Base-by-base conservation (phyloP, 2,329 filamentous ascomycete species). In the Diaporthe longicolla region DNA sequence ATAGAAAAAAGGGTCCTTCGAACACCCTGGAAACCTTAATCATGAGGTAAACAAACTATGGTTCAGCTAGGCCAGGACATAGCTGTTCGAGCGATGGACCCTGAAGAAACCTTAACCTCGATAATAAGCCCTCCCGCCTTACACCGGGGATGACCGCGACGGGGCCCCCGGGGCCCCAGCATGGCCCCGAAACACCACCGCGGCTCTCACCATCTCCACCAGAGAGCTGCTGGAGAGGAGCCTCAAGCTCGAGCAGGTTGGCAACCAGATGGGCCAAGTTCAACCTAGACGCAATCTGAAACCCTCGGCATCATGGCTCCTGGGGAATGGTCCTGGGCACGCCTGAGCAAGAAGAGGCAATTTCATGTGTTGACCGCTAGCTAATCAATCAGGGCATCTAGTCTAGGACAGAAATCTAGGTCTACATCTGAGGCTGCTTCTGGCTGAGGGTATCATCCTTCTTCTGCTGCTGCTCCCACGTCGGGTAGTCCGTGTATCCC, bases 401-500 rank as follows among this genome's bases (percentile, higher is more conserved):
- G 45, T 63, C 57, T 35, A 55, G 55, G 54, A 9, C 9, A 40
- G 13, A 13, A 40, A 13, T 21, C 40, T 10, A 4, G 29, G 19
- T 43, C 43, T 71, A 63, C 69, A 71, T 71, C 57, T 71, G 45
- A 6, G 57, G 57, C 57, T 63, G 57, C 57, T 52, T 40, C 32
- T 54, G 45, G 69, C 69, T 61, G 21, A 71, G 69, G 43, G 9
- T 43, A 10, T 40, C 55, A 55, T 61, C 24, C 35, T 63, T 43
- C 65, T 63, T 29, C 55, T 73, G 45, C 65, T 61, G 43, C 40
- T 71, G 66, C 50, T 57, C 66, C 72, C 72, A 74, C 21, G 55
- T 74, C 26, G 68, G 58, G 40, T 74, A 74, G 35, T 74, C 72
- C 17, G 68, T 71, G 48, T 74, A 74, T 7, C 68, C 58, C n/a